Conservation (phyloP, 768 basidiomycete species). For the Termitomyces titanicus region DNA sequence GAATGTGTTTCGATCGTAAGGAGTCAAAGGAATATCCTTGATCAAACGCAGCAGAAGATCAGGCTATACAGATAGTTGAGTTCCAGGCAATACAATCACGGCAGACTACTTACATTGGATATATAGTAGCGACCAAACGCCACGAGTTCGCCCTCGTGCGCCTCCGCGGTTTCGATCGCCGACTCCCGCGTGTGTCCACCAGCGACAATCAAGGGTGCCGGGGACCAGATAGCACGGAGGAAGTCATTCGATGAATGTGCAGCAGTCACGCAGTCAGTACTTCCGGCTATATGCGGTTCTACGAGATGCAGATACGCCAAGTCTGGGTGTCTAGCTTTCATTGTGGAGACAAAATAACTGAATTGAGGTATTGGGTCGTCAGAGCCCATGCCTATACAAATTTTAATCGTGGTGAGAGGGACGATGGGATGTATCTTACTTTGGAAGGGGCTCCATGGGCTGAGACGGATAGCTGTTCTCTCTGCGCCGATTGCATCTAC, state of each 20-base stretch:
- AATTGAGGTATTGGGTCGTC: conserved; percentile 53
- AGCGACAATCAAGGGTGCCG: conserved; percentile 33
- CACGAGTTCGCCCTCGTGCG: conserved; percentile 21
- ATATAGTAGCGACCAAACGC: conserved; percentile 28
- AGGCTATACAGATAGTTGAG: neutral
- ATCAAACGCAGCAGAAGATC: neutral
- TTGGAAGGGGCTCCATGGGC: conserved; percentile 42
- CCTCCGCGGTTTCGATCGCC: conserved; percentile 33
- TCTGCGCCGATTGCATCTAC: conserved; percentile 48
- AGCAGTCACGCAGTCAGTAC: conserved; percentile 5
- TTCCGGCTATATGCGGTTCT: conserved; percentile 31
- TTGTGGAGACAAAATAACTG: conserved; percentile 38
- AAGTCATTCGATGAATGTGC: conserved; percentile 37
- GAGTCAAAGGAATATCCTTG: neutral
- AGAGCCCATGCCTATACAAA: conserved; percentile 44
- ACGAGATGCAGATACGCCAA: conserved; percentile 51
- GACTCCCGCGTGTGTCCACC: conserved; percentile 40
- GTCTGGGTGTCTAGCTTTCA: conserved; percentile 36
- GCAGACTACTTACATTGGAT: conserved; percentile 24
- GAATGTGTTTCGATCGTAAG: conserved; percentile 1
- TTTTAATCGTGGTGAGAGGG: neutral
- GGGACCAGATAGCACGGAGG: conserved; percentile 44
- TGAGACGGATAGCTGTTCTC: conserved; percentile 51
- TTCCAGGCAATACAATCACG: neutral
- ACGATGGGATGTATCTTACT: neutral